Conservation (phyloP, 2,329 filamentous ascomycete genomes). For the Huntiella omanensis region DNA sequence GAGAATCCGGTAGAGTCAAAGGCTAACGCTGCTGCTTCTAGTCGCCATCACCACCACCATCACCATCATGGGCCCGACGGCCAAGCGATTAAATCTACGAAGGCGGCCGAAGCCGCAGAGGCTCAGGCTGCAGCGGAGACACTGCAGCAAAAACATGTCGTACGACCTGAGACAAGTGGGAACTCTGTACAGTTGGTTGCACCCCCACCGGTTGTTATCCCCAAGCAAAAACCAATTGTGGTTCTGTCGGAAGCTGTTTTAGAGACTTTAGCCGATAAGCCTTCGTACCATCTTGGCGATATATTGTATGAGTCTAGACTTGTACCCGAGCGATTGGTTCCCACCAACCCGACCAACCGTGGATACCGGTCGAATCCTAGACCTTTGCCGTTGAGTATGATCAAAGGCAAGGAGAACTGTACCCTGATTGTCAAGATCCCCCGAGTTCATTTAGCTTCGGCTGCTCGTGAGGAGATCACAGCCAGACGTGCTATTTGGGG, state of each 20-base stretch:
- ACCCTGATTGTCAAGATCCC: constrained; percentile 79
- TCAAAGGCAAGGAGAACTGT: constrained; percentile 65
- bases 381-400: constrained; percentile 55
- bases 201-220: constrained; percentile 24
- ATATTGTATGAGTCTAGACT: constrained; percentile 61
- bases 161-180: constrained; percentile 12
- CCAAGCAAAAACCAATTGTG: constrained; percentile 44
- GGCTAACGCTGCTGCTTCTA: constrained; percentile 12
- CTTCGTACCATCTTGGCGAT: constrained; percentile 67
- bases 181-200: constrained; percentile 15
- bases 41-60: constrained; percentile 28
- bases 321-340: constrained; percentile 29
- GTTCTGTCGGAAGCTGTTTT: constrained; percentile 54
- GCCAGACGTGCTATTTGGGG: constrained; percentile 71
- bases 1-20: neutral
- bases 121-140: too few species aligned
- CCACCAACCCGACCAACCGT: constrained; percentile 21
- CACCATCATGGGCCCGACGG: constrained; percentile 38
- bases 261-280: constrained; percentile 48
- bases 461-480: constrained; percentile 67
- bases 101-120: neutral
- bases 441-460: constrained; percentile 50
- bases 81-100: constrained; percentile 1
- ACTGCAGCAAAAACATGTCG: constrained; percentile 31
- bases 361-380: constrained; percentile 39